phyloP scores from a whole-genome alignment of 2,329 filamentous ascomycete species.

The Sporothrix euskadiensis region DNA sequence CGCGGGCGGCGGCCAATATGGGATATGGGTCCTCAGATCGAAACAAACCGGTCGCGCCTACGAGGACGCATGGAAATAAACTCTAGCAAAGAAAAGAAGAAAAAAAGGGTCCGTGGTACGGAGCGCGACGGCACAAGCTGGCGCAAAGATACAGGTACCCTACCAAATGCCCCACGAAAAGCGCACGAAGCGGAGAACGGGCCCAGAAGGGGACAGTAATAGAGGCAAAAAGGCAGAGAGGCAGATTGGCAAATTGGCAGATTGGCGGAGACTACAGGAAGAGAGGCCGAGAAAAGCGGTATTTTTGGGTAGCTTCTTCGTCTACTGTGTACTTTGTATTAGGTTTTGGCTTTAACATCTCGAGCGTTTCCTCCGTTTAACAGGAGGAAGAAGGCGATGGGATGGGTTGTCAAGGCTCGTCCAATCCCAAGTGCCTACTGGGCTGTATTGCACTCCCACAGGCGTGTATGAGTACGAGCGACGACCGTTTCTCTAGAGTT shows the following conservation, averaged over 20 bases:
- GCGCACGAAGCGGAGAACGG: conserved; percentile 3
- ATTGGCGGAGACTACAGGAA: background rate
- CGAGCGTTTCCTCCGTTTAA: background rate
- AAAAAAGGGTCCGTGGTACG: conserved; percentile 3
- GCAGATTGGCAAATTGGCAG: background rate
- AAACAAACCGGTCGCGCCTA: background rate
- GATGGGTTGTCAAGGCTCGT: background rate
- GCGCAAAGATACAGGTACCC: background rate
- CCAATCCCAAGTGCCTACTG: background rate
- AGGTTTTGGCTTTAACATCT: background rate
- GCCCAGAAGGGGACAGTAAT: background rate
- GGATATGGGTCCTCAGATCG: background rate
- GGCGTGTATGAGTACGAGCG: too few relatives aligned
- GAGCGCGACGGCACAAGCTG: background rate
- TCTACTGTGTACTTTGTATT: background rate
- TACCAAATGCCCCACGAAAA: conserved; percentile 6
- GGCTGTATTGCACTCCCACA: too few relatives aligned
- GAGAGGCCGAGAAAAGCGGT: conserved; percentile 3
- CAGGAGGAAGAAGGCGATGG: background rate
- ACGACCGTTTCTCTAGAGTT: background rate
- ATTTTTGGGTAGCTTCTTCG: background rate
- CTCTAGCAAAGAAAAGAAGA: background rate
- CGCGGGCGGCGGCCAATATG: conserved; percentile 4
- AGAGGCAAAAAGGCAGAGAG: background rate
- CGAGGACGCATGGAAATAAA: background rate